Conservation (phyloP, 805 yeast genomes). For the Scheffersomyces lignosus region DNA sequence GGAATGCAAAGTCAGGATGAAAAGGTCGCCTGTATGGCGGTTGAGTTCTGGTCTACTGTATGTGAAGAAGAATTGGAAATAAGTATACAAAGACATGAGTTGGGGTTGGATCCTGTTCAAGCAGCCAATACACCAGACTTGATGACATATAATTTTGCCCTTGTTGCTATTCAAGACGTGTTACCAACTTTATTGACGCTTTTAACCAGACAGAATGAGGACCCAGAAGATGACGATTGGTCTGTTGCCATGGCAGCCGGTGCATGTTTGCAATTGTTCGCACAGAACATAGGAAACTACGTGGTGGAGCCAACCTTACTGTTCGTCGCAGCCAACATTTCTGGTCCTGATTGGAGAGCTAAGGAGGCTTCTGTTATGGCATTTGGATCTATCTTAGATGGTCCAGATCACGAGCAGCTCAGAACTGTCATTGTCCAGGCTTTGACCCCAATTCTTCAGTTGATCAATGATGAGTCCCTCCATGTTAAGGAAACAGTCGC, state of each 20-base stretch:
- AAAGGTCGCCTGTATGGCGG: constrained; percentile 95
- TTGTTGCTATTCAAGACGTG: constrained; percentile 79
- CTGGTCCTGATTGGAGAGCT: constrained; percentile 64
- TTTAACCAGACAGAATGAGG: constrained; percentile 87
- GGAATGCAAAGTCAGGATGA: constrained; percentile 89
- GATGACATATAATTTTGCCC: constrained; percentile 75
- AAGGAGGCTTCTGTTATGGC: constrained; percentile 99
- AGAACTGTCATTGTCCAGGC: constrained; percentile 76
- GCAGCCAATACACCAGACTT: constrained; percentile 40
- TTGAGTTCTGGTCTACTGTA: constrained; percentile 99
- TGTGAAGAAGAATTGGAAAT: constrained; percentile 95
- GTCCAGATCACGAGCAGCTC: constrained; percentile 78
- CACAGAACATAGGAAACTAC: constrained; percentile 83
- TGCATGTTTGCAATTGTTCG: constrained; percentile 91
- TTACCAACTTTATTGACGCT: constrained; percentile 81
- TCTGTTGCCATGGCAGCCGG: constrained; percentile 98
- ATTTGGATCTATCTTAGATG: constrained; percentile 94
- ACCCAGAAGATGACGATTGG: constrained; percentile 96
- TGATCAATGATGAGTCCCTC: constrained; percentile 72
- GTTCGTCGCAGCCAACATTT: constrained; percentile 78
- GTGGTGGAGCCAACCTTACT: constrained; percentile 82
- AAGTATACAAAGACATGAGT: constrained; percentile 64
- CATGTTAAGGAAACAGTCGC: constrained; percentile 97
- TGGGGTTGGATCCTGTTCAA: constrained; percentile 40
- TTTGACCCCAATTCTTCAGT: constrained; percentile 67